Percentiles rank a stretch among this genome's conserved stretches.
Evolutionary conservation across 2,329 filamentous ascomycete genomes (phyloP).

Genomic region (Alternaria conjuncta): DNA sequence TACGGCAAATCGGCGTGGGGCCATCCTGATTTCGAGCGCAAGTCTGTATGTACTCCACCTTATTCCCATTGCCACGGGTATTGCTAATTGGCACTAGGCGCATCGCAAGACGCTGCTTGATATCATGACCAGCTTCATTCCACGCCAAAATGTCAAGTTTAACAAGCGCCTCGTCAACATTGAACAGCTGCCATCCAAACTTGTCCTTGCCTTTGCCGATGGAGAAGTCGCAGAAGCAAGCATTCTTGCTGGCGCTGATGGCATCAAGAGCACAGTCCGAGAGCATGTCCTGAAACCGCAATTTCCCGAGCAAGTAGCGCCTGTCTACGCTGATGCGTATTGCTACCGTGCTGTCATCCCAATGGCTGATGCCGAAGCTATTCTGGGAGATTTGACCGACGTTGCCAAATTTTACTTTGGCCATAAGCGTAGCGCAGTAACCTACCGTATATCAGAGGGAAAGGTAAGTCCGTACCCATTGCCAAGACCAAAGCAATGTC

Average conservation of each 20-base stretch:
- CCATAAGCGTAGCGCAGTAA: neutral
- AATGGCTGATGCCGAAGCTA: neutral
- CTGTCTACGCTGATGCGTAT: neutral
- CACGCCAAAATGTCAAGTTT: neutral
- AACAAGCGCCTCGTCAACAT: neutral
- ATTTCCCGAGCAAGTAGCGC: neutral
- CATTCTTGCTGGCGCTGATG: neutral
- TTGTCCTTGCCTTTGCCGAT: neutral
- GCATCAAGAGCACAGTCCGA: neutral
- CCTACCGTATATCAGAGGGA: neutral
- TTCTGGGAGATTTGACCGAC: neutral
- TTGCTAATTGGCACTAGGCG: neutral
- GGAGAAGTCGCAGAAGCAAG: neutral
- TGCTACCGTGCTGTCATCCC: neutral
- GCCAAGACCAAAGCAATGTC: neutral
- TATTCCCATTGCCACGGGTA: neutral
- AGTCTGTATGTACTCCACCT: neutral
- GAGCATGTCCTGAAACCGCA: neutral
- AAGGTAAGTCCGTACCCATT: neutral
- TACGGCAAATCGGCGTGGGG: neutral
- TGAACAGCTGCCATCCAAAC: neutral
- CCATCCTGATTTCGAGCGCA: neutral
- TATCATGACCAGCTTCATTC: neutral
- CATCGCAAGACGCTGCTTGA: neutral
- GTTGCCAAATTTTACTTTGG: neutral